Evolutionary conservation across 192 early-diverging fungal genomes (phyloP), one percentile per base, ranked within the genome.

Genomic region (Coemansia guatemalensis): DNA sequence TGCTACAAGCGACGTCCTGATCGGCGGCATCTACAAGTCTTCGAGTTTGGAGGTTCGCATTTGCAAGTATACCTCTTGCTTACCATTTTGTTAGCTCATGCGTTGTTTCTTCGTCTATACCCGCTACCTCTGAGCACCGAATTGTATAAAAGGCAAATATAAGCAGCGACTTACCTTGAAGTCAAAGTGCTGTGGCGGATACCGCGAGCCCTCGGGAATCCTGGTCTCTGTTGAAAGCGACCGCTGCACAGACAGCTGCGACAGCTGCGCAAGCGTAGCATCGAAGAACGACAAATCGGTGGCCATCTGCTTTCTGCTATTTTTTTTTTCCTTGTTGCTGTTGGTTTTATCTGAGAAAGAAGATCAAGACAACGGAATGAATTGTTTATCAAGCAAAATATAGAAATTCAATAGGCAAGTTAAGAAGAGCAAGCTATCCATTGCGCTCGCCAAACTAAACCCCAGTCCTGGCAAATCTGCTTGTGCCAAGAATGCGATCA

Each of bases 211-310:
- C 0, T 51, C 60, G 9, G 75, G 70, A 0, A 68, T 71, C 35
- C 60, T 62, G 44, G 58, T 61, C 48, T 78, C 75, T 9, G 62
- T 27, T 0, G 48, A 30, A 30, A 65, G 57, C 20, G 53, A 47
- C 20, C 74, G 68, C 8, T 35, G 58, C 23, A 60, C 44, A 1
- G 69, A 60, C 11, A 77, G 68, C 69, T 71, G 58, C 52, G 65
- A 64, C 5, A 77, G 69, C 69, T 71, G 68, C 9, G 68, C 69
- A 5, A 77, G 74, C 4, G 63, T 71, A 4, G 69, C 58, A 48
- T 67, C 65, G 51, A 71, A 77, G 33, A 77, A 69, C 2, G 62
- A 53, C 14, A 33, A 48, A 20, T 77, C 69, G 0, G 50, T 23
- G 0, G 62, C 26, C 68, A 76, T 70, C 14, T 44, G 39, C 39